Evolutionary conservation across 2,329 filamentous ascomycete species (phyloP), one percentile per base, ranked within the genome.

Genomic region (Beauveria sp.): DNA sequence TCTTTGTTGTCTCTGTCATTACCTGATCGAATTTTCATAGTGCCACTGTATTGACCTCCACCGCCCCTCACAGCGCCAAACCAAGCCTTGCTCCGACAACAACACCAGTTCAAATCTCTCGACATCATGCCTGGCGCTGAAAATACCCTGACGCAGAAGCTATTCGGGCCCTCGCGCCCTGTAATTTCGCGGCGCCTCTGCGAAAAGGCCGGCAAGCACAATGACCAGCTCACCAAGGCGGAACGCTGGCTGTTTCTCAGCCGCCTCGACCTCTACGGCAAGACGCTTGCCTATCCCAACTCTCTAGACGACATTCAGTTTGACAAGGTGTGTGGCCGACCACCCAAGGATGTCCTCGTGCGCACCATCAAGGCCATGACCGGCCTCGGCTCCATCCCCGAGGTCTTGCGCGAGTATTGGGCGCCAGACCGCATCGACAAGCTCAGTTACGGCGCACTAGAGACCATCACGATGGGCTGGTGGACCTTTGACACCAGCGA

Each of bases 181-280:
- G 22, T 30, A 1, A 61, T 61, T 6, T 50, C 59, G 30, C 51
- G 52, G 14, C 51, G 59, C 10, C 61, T 67, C 12, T 65, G 66
- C 51, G 45, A 61, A 38, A 67, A 67, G 54, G 66, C 66, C 9
- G 45, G 50, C 30, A 42, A 57, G 18, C 53, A 62, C 24, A 62
- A 67, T 9, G 50, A 61, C 16, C 47, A 63, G 28, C 63, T 67
- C n/a, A 65, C 66, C 8, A 28, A 55, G 12, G 63, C 58, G 5
- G 65, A 66, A 22, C 65, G 66, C 8, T 26, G 38, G 6, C 61
- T 65, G 0, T 45, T 67, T 1, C 62, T 66, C 16, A 64, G 59
- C 61, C 65, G 63, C 42, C 14, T 63, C 30, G 63, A 67, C 40
- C 50, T 66, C 12, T 49, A 63, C 14, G 62, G 66, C 20, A 57